phyloP scores from a whole-genome alignment of 257 asterid species.

The Solanum sparsipilum region DNA sequence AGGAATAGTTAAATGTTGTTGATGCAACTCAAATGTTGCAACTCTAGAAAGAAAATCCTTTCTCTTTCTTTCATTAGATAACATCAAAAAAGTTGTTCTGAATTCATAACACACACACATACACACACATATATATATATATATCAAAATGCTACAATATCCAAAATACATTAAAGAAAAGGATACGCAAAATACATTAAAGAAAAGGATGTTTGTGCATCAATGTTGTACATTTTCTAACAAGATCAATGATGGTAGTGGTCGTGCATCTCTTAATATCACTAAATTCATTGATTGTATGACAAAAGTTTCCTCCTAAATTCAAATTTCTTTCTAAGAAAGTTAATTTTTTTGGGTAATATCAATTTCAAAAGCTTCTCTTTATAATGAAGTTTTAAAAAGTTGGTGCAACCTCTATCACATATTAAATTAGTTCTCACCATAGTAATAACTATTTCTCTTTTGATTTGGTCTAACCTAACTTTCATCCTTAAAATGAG shows the following conservation, averaged over 20 bases:
- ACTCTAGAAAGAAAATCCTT: too few species aligned
- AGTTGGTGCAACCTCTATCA: background rate
- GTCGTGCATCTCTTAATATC: background rate
- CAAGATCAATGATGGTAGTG: background rate
- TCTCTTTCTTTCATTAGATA: too few species aligned
- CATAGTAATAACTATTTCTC: background rate
- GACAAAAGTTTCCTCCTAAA: too few species aligned
- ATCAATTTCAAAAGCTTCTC: background rate
- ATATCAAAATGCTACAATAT: background rate
- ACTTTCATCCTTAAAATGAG: background rate
- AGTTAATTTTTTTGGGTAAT: background rate
- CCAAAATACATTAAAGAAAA: background rate
- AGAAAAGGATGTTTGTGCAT: background rate
- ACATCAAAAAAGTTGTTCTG: too few species aligned
- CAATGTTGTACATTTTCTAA: background rate
- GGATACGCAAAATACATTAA: too few species aligned
- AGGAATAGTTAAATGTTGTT: too few species aligned
- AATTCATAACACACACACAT: too few species aligned
- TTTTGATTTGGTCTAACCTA: background rate
- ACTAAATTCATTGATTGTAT: background rate
- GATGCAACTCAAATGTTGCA: too few species aligned
- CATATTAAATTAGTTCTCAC: too few species aligned
- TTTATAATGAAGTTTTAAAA: background rate
- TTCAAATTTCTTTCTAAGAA: background rate
- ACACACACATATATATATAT: too few species aligned